Percentiles rank a stretch among this genome's conserved stretches.
Conservation (phyloP, 108 stramenopile genomes). For the Stephanodiscus minutulus region DNA sequence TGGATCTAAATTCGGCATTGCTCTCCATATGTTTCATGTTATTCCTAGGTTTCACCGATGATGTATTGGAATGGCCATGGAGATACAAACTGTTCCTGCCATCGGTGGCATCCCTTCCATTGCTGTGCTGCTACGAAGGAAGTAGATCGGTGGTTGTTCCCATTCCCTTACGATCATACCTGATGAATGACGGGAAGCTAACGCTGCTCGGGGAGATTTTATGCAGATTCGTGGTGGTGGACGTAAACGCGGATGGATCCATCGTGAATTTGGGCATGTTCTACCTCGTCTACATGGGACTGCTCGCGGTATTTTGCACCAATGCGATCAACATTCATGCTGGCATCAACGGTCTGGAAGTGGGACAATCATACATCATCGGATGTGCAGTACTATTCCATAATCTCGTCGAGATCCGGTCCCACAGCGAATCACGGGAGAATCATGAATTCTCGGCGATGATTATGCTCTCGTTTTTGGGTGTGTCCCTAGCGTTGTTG, state of each 20-base stretch:
- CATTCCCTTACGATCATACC: slow-evolving; percentile 59
- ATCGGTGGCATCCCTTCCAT: slow-evolving; percentile 92
- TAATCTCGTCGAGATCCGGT: slow-evolving; percentile 74
- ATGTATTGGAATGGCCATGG: slow-evolving; percentile 98
- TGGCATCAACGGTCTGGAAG: slow-evolving; percentile 98
- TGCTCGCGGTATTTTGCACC: slow-evolving; percentile 98
- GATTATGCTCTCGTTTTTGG: slow-evolving; percentile 85
- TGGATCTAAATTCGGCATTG: slow-evolving; percentile 88
- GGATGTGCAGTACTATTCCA: slow-evolving; percentile 83
- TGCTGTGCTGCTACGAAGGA: slow-evolving; percentile 93
- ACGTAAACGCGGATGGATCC: slow-evolving; percentile 73
- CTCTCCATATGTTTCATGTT: slow-evolving; percentile 96
- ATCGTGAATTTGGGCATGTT: slow-evolving; percentile 84
- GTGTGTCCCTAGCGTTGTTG: slow-evolving; percentile 85
- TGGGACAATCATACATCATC: slow-evolving; percentile 93
- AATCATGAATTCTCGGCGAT: slow-evolving; percentile 88
- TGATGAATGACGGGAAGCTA: slow-evolving; percentile 59
- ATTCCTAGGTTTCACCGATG: slow-evolving; percentile 96
- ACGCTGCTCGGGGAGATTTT: slow-evolving; percentile 63
- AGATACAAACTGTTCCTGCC: slow-evolving; percentile 95
- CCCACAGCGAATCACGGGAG: slow-evolving; percentile 46
- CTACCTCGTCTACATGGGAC: slow-evolving; percentile 95
- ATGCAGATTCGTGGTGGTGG: slow-evolving; percentile 60
- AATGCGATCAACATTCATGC: slow-evolving; percentile 99
- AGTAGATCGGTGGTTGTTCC: slow-evolving; percentile 93